Evolutionary conservation across 2,329 filamentous ascomycete species (phyloP), one percentile per base, ranked within the genome.

Genomic region (Thelonectria rubi): DNA sequence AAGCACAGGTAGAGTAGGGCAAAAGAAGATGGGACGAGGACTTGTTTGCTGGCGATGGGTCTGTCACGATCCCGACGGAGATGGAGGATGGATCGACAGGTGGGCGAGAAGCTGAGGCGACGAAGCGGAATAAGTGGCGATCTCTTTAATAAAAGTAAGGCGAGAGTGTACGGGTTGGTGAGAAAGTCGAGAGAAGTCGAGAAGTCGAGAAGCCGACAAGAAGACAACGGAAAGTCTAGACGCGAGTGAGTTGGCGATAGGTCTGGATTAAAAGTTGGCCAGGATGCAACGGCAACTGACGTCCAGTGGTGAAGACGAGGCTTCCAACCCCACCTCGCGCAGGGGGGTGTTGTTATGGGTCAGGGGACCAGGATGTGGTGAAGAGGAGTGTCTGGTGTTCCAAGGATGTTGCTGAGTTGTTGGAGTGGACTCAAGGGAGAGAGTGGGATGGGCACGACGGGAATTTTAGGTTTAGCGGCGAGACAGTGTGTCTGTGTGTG

Each of bases 241-340:
- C 17, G 45, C 5, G 24, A 55, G 54, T 50, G 51, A 62, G 53
- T 51, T 59, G 62, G 62, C 62, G 63, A 65, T 55, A 57, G 59
- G 63, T 49, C 37, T 47, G 62, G 69, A 67, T 72, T 72, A 72
- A 72, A 70, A 71, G 45, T 60, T 46, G 62, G 61, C 70, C 69
- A 58, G 70, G 70, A 70, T 72, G 53, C 59, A 40, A 46, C 53
- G 58, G 62, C 60, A 67, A 63, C 56, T 64, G 66, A 55, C 63
- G 62, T 56, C 68, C 69, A 72, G 68, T 72, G 64, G 69, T 66
- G 55, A 63, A 60, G 62, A 69, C 66, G 69, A 72, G 70, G 70
- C 70, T 61, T 71, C 69, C 69, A 58, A 67, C 63, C 63, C 69
- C 70, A 67, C 51, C 46, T 34, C 20, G 3, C 46, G 21, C 54